Base-by-base conservation (phyloP, 257 asterid species). In the Solanum medicagineum region DNA sequence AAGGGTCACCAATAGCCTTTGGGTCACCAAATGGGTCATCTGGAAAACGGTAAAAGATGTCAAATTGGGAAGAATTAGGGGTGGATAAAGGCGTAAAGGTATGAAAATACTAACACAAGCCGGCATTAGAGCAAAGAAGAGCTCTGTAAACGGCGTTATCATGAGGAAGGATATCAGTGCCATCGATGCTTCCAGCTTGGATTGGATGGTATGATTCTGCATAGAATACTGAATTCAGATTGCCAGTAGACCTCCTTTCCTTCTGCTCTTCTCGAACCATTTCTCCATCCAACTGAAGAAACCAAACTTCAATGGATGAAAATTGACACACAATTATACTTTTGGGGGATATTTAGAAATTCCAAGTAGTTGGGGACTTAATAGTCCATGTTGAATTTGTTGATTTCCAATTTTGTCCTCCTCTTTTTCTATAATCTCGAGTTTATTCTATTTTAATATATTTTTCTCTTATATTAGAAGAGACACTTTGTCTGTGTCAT, bases 141-240 rank as follows among this genome's bases (percentile, higher is more conserved):
- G 99, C 99, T 90, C 99, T 89, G 83, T 93, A 91, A 83, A 92
- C 90, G 89, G 90, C 98, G 92, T 90, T 93, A 87, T 97, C 98
- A 87, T 97, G 99, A 32, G 98, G 96, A 49, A 88, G 94, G 69
- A 86, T 92, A 73, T 97, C 98, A 17, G 97, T 97, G 81, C 99
- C 99, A 86, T 97, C 98, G 77, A 97, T 97, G 91, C 99, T 97
- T 59, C 98, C 98, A 56, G 96, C 95, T 91, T 97, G 99, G 81
- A 97, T 97, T 47, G 98, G 98, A 86, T 97, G 99, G 92, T 97
- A 97, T 42, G 87, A 29, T 2, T 90, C 92, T 19, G 98, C 97
- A 75, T 95, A 97, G 90, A 97, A 97, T 79, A 97, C 99, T 83
- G 98, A 91, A 80, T 90, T 93, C 24, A 91, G 12, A 81, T 84